Conservation (phyloP, 805 yeast genomes). For the Soucietia sequanensis region DNA sequence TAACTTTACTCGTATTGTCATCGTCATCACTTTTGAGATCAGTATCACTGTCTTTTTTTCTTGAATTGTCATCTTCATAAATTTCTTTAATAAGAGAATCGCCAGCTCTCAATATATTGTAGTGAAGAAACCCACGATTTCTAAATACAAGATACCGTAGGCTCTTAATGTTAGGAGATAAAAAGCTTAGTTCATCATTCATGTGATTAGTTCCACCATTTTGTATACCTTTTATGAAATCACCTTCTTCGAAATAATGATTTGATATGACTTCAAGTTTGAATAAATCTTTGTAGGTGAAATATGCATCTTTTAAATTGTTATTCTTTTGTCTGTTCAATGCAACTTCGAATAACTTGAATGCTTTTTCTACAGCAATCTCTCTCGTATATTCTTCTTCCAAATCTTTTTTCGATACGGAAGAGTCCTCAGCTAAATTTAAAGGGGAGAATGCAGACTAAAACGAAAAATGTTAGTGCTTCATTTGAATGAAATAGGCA, state of each 20-base stretch:
- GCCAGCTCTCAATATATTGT: slow-evolving; percentile 35
- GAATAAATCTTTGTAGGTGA: slow-evolving; percentile 61
- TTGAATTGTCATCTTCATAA: slow-evolving; percentile 18
- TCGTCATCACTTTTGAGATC: slow-evolving; percentile 11
- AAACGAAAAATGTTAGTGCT: too few relatives aligned
- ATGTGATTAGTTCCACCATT: slow-evolving; percentile 32
- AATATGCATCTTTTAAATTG: slow-evolving; percentile 49
- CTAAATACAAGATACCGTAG: slow-evolving; percentile 76
- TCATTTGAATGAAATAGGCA: too few relatives aligned
- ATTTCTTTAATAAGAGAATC: slow-evolving; percentile 6
- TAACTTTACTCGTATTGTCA: background rate
- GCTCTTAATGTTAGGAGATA: slow-evolving; percentile 70
- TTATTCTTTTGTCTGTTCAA: slow-evolving; percentile 55
- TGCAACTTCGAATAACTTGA: slow-evolving; percentile 71
- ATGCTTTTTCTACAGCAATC: slow-evolving; percentile 84
- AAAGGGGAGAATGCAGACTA: slow-evolving; percentile 75
- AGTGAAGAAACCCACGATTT: slow-evolving; percentile 74
- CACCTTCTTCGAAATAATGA: slow-evolving; percentile 41
- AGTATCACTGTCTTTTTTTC: slow-evolving; percentile 19
- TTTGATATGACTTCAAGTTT: slow-evolving; percentile 60
- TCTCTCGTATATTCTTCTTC: slow-evolving; percentile 91
- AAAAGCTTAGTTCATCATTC: slow-evolving; percentile 39
- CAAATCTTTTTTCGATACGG: slow-evolving; percentile 49
- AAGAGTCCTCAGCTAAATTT: slow-evolving; percentile 72
- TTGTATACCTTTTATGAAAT: slow-evolving; percentile 37